phyloP scores from a whole-genome alignment of 2,329 filamentous ascomycete genomes.

The Venturia effusa region DNA sequence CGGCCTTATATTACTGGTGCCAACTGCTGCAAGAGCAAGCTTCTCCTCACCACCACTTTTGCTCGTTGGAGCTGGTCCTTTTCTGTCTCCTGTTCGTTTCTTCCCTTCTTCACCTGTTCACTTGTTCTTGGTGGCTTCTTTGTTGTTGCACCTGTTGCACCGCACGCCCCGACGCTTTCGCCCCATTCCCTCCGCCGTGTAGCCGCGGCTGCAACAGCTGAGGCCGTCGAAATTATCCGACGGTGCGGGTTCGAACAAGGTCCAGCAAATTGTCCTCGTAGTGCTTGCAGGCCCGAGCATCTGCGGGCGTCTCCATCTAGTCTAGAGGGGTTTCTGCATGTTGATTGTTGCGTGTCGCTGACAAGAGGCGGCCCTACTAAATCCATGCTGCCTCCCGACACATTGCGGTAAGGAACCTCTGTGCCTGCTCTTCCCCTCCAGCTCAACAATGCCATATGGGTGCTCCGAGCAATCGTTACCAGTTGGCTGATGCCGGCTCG shows the following conservation, averaged over 20 bases:
- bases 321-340: not conserved
- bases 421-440: not conserved
- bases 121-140: not conserved
- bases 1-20: constrained; percentile 2
- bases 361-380: not conserved
- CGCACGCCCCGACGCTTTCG: not conserved
- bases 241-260: not conserved
- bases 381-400: constrained; percentile 2
- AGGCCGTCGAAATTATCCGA: not conserved
- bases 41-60: constrained; percentile 3
- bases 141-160: not conserved
- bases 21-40: constrained; percentile 3
- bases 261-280: not conserved
- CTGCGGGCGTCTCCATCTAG: not conserved
- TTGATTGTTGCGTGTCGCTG: not conserved
- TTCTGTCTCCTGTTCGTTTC: not conserved
- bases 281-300: not conserved
- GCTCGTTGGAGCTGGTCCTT: not conserved
- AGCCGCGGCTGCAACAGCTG: not conserved
- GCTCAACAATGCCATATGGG: not conserved
- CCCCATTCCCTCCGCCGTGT: not conserved
- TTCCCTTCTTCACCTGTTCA: not conserved
- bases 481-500: constrained; percentile 7
- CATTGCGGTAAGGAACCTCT: not conserved
- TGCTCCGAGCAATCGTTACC: constrained; percentile 3